Conservation (phyloP, 768 basidiomycete genomes). For the Hydnum rufescens region DNA sequence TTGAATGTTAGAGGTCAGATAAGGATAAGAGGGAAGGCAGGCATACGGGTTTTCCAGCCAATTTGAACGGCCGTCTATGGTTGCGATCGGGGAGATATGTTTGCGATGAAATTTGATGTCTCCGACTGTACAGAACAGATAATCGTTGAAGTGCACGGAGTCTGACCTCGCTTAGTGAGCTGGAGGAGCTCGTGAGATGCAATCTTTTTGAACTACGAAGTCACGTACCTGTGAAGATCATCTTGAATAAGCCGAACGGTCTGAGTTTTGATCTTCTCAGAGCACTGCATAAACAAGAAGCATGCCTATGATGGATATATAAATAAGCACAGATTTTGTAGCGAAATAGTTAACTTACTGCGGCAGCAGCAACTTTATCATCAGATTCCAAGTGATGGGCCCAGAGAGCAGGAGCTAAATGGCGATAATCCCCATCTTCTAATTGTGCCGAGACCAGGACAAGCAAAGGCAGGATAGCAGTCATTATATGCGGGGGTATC, state of each 20-base stretch:
- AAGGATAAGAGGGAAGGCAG: not conserved
- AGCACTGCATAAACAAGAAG: slow-evolving; percentile 54
- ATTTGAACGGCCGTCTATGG: slow-evolving; percentile 45
- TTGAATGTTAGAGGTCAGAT: not conserved
- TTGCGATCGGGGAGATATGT: slow-evolving; percentile 37
- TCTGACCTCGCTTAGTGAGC: slow-evolving; percentile 29
- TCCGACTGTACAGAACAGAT: slow-evolving; percentile 38
- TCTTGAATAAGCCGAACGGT: slow-evolving; percentile 30
- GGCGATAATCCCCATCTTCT: slow-evolving; percentile 28
- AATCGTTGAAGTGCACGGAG: slow-evolving; percentile 36
- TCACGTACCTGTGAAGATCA: slow-evolving; percentile 34
- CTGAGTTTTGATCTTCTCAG: slow-evolving; percentile 37
- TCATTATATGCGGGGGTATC: slow-evolving; percentile 25
- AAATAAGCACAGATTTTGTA: not conserved
- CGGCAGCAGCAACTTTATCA: slow-evolving; percentile 24
- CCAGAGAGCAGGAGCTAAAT: slow-evolving; percentile 40
- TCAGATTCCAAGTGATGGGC: slow-evolving; percentile 25
- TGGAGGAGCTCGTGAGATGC: slow-evolving; percentile 14
- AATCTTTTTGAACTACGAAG: not conserved
- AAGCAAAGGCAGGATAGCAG: slow-evolving; percentile 35
- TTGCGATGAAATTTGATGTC: slow-evolving; percentile 48
- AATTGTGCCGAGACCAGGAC: slow-evolving; percentile 41
- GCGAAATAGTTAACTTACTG: slow-evolving; percentile 23
- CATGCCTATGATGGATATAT: slow-evolving; percentile 21
- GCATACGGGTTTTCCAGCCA: slow-evolving; percentile 33